phyloP scores from a whole-genome alignment of 768 basidiomycete genomes.

The Pleurotus citrinopileatus region DNA sequence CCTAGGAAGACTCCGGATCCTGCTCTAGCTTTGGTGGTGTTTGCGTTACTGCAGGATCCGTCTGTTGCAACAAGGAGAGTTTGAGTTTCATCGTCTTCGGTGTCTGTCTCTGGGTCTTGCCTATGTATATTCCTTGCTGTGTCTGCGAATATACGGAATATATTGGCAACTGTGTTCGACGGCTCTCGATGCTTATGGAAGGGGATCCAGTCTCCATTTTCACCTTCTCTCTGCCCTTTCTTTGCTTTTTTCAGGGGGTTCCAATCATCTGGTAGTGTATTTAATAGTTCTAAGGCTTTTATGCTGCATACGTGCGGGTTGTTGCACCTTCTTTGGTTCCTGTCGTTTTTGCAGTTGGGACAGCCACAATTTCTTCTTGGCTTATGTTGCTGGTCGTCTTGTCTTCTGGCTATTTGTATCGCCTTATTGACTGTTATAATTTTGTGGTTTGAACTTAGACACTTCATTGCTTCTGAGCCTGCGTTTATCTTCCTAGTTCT shows the following conservation, averaged over 20 bases:
- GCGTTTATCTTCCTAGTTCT: not conserved
- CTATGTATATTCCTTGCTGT: not conserved
- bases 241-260: not conserved
- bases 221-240: not conserved
- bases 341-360: not conserved
- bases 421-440: not conserved
- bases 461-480: not conserved
- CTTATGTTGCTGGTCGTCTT: no score
- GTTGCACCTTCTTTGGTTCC: not conserved
- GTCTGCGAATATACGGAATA: constrained; percentile 4
- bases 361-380: not conserved
- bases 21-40: not conserved
- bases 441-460: not conserved
- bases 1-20: not conserved
- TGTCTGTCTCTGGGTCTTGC: not conserved
- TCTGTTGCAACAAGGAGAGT: constrained; percentile 1
- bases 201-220: not conserved
- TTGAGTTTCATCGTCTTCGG: not conserved
- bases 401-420: no score
- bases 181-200: not conserved
- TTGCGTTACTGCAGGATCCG: not conserved
- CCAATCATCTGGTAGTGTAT: not conserved
- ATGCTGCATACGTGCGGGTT: not conserved
- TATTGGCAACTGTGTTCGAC: not conserved
- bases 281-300: not conserved